Conservation (phyloP, 805 yeast species). For the Candida maris region DNA sequence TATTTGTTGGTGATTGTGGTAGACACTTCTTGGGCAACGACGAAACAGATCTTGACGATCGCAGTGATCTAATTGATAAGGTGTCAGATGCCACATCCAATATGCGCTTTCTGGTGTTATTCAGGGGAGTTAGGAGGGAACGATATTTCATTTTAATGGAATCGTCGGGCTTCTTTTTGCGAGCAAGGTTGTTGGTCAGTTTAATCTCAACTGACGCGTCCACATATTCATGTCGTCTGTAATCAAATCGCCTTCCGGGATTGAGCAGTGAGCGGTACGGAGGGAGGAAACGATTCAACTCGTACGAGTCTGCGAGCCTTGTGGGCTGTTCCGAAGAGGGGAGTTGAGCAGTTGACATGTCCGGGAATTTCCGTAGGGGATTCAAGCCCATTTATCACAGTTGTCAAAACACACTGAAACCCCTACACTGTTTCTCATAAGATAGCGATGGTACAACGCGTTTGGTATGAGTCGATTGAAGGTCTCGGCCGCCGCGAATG, state of each 20-base stretch:
- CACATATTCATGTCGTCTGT: slow-evolving; percentile 40
- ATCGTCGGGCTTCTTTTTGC: slow-evolving; percentile 10
- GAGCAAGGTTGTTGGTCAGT: slow-evolving; percentile 9
- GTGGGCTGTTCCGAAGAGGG: neutral
- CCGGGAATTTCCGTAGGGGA: too few relatives aligned
- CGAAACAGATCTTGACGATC: slow-evolving; percentile 23
- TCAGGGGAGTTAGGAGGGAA: slow-evolving; percentile 38
- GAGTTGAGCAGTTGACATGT: too few relatives aligned
- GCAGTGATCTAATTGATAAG: slow-evolving; percentile 36
- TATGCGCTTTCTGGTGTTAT: slow-evolving; percentile 25
- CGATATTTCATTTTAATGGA: slow-evolving; percentile 46
- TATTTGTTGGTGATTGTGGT: slow-evolving; percentile 8
- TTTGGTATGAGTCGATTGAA: too few relatives aligned
- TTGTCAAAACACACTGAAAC: too few relatives aligned
- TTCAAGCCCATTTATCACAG: too few relatives aligned
- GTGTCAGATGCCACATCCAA: slow-evolving; percentile 42
- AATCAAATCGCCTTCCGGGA: slow-evolving; percentile 49
- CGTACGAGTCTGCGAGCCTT: slow-evolving; percentile 13
- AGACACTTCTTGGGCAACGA: slow-evolving; percentile 8
- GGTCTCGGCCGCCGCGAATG: too few relatives aligned
- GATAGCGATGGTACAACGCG: too few relatives aligned
- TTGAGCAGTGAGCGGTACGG: slow-evolving; percentile 51
- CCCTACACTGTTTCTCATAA: too few relatives aligned
- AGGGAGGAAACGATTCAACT: slow-evolving; percentile 36
- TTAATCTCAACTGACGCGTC: slow-evolving; percentile 23